These are phyloP conservation scores for Luffa acutangula DNA, from an alignment of 306 rosid genomes.

Conservation along the genomic window DNA sequence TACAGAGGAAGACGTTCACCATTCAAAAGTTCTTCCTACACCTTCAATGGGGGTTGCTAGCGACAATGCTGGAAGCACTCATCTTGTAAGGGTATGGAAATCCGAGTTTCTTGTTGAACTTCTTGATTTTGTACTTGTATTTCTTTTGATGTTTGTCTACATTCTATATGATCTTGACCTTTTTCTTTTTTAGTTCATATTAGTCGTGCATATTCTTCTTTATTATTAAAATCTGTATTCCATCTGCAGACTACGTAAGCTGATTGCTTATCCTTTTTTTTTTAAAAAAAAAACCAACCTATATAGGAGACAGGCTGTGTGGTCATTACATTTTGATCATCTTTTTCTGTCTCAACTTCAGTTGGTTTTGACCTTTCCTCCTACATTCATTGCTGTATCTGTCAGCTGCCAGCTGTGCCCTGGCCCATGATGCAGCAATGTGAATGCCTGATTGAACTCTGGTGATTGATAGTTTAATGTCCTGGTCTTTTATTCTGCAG, in stretches of 20 bases:
- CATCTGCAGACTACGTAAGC: not conserved
- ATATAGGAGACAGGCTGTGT: not conserved
- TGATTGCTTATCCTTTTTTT: not conserved
- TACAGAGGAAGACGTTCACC: conserved; percentile 19
- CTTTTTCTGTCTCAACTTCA: not conserved
- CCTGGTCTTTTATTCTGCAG: conserved; percentile 20
- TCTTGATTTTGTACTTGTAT: not conserved
- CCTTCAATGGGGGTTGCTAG: conserved; percentile 50
- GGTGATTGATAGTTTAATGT: not conserved
- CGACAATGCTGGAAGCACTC: conserved; percentile 54
- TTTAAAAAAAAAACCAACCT: not conserved
- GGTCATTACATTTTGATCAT: not conserved
- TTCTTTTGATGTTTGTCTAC: not conserved
- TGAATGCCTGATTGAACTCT: not conserved
- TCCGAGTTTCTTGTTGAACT: not conserved
- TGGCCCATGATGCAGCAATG: not conserved
- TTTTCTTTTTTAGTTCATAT: not conserved
- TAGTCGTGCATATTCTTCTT: not conserved
- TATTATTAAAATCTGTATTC: not conserved
- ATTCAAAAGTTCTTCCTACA: conserved; percentile 41
- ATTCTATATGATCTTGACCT: not conserved
- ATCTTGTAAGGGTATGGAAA: conserved; percentile 41
- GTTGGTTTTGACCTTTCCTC: not conserved
- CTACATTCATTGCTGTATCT: not conserved
- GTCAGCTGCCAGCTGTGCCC: not conserved